Base-by-base conservation (phyloP, 306 rosid genomes). In the Vigna trinervia region DNA sequence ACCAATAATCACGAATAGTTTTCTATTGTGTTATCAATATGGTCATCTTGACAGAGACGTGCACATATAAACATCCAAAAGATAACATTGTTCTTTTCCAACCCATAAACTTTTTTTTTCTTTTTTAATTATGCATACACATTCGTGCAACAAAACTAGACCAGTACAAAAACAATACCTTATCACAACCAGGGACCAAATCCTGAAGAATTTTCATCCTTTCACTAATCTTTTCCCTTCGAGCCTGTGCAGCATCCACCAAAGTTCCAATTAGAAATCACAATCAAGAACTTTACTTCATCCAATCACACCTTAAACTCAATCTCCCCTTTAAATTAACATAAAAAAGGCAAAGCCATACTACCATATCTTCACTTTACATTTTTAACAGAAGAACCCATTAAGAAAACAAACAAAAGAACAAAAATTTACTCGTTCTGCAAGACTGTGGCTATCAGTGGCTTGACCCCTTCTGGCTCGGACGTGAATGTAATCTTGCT, bases 401-500 rank as follows among this genome's bases (percentile, higher is more conserved):
- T 47, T 47, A 47, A 47, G 52, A 39, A 14, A 41, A 5, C 17
- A 51, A 69, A 58, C 22, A 12, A 28, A n/a, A 36, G 1, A 60
- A 32, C 5, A 20, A 34, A 0, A 41, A 76, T 73, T 72, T 88
- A 94, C 98, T 52, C 98, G 87, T 78, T 94, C 98, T 36, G 98
- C 98, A 64, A 94, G 91, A 81, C 98, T 94, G 73, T 94, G 98
- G 85, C 96, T 91, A 85, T 94, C 97, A 62, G 97, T 94, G 62
- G 98, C 98, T 81, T 94, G 98, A 60, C 98, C 98, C 84, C 98
- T 88, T 88, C 96, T 69, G 45, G 98, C 98, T 78, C 98, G 86
- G 7, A 94, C 98, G 73, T 94, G 98, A 60, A 94, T 94, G 52
- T 94, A 94, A 79, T 91, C 98, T 66, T 80, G 85, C 85, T 90